Conservation (phyloP, 306 rosid species). For the Medicago lupulina region DNA sequence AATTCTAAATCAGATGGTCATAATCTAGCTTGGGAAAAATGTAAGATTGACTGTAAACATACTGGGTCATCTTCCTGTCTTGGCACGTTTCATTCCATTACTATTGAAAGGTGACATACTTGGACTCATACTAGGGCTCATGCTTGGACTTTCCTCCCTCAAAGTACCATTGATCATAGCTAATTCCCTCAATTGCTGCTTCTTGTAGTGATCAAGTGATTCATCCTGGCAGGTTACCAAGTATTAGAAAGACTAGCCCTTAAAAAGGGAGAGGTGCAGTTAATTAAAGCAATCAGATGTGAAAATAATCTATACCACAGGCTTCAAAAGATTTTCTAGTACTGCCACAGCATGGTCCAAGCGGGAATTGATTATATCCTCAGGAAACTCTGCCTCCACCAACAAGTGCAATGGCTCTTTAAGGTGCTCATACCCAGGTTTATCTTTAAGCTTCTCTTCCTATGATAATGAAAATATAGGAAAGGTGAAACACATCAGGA, state of each 20-base stretch:
- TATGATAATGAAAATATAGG: slow-evolving; percentile 34
- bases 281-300: background rate
- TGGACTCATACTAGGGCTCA: slow-evolving; percentile 61
- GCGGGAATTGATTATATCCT: slow-evolving; percentile 74
- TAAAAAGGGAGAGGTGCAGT: background rate
- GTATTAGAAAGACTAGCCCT: slow-evolving; percentile 17
- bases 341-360: slow-evolving; percentile 86
- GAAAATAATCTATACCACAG: slow-evolving; percentile 66
- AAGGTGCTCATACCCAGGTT: slow-evolving; percentile 89
- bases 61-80: slow-evolving; percentile 77
- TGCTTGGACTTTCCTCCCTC: slow-evolving; percentile 94
- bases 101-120: slow-evolving; percentile 91
- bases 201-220: slow-evolving; percentile 87
- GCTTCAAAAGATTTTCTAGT: slow-evolving; percentile 87
- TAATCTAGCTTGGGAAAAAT: slow-evolving; percentile 42
- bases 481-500: slow-evolving; percentile 12
- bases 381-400: slow-evolving; percentile 95
- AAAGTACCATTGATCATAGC: slow-evolving; percentile 88
- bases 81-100: slow-evolving; percentile 89
- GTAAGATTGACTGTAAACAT: slow-evolving; percentile 34
- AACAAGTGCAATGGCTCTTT: slow-evolving; percentile 86
- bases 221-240: slow-evolving; percentile 65
- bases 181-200: slow-evolving; percentile 85
- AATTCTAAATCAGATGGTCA: slow-evolving; percentile 45
- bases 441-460: slow-evolving; percentile 93